A percentile compares a stretch with the other conserved stretches of the same genome.
Evolutionary conservation across 1,284 basidiomycete species (phyloP).

Genomic region (Heterobasidion annosum): DNA sequence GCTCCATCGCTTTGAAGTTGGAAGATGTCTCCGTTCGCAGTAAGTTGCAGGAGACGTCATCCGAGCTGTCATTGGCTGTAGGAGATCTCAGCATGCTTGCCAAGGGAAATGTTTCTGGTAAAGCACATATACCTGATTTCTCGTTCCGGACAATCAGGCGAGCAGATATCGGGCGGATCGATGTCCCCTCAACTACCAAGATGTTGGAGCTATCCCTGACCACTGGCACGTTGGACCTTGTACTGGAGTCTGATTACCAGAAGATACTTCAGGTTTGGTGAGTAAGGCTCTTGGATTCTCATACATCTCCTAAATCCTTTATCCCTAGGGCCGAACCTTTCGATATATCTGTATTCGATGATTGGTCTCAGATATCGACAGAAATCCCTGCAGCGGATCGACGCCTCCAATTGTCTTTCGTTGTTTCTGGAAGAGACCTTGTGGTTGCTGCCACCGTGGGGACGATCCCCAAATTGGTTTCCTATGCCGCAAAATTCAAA

Average conservation of each 20-base stretch:
- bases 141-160: conserved; percentile 69
- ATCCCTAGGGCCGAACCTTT: conserved; percentile 65
- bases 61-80: conserved; percentile 63
- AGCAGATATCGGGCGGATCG: conserved; percentile 26
- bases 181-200: conserved; percentile 17
- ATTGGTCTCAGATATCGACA: conserved; percentile 59
- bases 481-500: conserved; percentile 65
- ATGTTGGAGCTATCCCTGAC: conserved; percentile 73
- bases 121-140: conserved; percentile 59
- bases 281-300: conserved; percentile 16
- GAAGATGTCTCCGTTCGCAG: conserved; percentile 51
- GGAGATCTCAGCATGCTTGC: conserved; percentile 54
- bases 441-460: conserved; percentile 63
- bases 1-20: conserved; percentile 54
- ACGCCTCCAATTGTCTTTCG: conserved; percentile 69
- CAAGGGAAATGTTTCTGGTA: conserved; percentile 70
- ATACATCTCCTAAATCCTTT: neutral
- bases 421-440: conserved; percentile 66
- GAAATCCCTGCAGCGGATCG: conserved; percentile 33
- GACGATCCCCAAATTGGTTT: conserved; percentile 65
- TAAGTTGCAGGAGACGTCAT: conserved; percentile 43
- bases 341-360: conserved; percentile 68
- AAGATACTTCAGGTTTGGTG: conserved; percentile 74
- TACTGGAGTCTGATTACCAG: conserved; percentile 71
- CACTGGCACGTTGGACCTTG: conserved; percentile 60